Base-by-base conservation (phyloP, 1,139 yeast species). In the Lodderomyces parapsilosis region DNA sequence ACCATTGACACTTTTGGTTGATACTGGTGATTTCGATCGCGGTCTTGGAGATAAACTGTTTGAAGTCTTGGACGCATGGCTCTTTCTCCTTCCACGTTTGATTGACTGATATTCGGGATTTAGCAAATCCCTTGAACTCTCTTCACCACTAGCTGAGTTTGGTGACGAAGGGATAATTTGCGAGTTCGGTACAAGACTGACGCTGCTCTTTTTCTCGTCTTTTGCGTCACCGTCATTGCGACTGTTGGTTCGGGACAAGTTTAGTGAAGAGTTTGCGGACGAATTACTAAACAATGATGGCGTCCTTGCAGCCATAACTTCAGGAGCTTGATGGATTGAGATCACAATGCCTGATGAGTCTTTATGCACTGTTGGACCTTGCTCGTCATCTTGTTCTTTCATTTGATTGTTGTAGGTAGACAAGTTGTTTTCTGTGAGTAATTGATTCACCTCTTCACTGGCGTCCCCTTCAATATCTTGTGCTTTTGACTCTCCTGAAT, bases 271-370 rank as follows among this genome's bases (percentile, higher is more conserved):
- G 45, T 60, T 63, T 22, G 65, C 68, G 10, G 69, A 63, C 2
- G 74, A 67, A 50, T 70, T 71, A 47, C 74, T 66, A 51, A 73
- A 73, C 18, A 73, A 56, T 6, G 77, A 71, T 1, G 78, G 78
- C 1, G 78, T 72, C 43, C 59, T 60, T 2, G 71, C 56, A 1
- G 71, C 70, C 6, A 62, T 52, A 4, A 54, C 56, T 27, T 65
- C 72, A 14, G 42, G 43, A 0, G 65, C 73, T 46, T 52, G 68
- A 39, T 60, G 66, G 39, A 64, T 63, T 34, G 66, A 57, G 24
- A 65, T 68, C 37, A 56, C 57, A 18, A 61, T 62, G 8, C 51
- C 49, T 19, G 43, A 36, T 3, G 48, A 43, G 44, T 47, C 60
- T 40, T 54, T 45, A 49, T 53, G 53, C 33, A 30, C 33, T 8